These are phyloP conservation scores for Populus alba DNA, from an alignment of 345 rosid genomes.

Conservation along the genomic window DNA sequence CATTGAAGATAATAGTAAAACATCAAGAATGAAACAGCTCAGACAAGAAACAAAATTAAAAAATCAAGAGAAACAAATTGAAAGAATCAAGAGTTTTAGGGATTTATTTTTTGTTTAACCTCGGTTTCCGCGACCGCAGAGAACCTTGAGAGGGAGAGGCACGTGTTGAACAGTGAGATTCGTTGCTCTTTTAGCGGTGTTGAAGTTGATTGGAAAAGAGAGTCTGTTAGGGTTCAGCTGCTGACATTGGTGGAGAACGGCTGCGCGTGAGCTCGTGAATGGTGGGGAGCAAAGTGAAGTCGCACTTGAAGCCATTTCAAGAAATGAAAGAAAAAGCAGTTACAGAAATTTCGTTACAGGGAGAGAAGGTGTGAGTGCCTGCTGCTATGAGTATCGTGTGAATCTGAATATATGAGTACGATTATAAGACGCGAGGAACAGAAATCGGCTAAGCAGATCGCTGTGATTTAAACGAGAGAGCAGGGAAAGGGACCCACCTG, in stretches of 20 bases:
- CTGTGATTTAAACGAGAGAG: not conserved
- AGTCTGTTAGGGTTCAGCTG: not conserved
- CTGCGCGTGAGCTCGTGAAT: constrained; percentile 13
- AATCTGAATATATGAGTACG: not conserved
- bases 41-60: not conserved
- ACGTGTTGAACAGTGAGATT: not conserved
- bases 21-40: not conserved
- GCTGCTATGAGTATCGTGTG: not conserved
- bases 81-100: not conserved
- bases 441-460: not conserved
- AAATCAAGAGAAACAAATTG: not conserved
- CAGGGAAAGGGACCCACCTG: not conserved
- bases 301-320: constrained; percentile 26
- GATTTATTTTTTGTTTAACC: not conserved
- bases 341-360: not conserved
- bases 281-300: not conserved
- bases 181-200: not conserved
- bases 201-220: constrained; percentile 29
- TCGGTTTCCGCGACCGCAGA: constrained; percentile 8
- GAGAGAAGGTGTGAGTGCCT: not conserved
- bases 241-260: constrained; percentile 16
- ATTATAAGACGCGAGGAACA: not conserved
- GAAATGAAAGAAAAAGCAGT: not conserved
- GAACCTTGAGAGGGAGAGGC: constrained; percentile 9
- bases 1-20: not conserved